Percentiles rank a stretch among this genome's conserved stretches.
Conservation (phyloP, 1,139 yeast species). For the Zygosaccharomyces sapae region DNA sequence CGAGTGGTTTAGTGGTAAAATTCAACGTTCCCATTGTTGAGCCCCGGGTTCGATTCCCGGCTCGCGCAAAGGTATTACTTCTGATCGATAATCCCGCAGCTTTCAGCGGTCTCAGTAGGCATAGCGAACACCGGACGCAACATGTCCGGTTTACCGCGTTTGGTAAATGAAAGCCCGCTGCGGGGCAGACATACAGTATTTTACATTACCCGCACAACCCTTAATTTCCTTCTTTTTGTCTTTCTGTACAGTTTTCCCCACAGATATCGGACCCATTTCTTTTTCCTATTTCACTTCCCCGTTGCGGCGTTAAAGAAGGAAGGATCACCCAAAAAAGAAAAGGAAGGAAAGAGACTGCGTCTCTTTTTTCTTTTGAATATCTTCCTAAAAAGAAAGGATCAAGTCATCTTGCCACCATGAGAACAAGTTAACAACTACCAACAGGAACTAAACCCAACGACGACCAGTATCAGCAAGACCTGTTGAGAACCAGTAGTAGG, state of each 20-base stretch:
- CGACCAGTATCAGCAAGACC: background rate
- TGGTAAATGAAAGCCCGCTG: too few species aligned
- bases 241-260: background rate
- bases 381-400: conserved; percentile 3
- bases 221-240: too few species aligned
- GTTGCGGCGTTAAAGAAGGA: background rate
- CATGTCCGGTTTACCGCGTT: too few species aligned
- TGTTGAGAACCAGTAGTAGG: background rate
- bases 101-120: too few species aligned
- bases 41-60: conserved; percentile 10
- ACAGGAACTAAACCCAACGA: background rate
- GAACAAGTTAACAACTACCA: background rate
- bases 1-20: conserved; percentile 9
- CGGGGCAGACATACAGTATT: too few species aligned
- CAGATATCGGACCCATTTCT: background rate
- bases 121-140: too few species aligned
- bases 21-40: conserved; percentile 9
- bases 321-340: too few species aligned
- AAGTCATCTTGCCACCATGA: conserved; percentile 7
- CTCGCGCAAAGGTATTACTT: background rate
- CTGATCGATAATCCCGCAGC: too few species aligned
- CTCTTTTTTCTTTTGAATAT: background rate
- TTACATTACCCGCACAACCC: too few species aligned
- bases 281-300: background rate
- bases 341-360: background rate